Evolutionary conservation across 1,284 basidiomycete species (phyloP).

Genomic region (Ceratobasidium sp.): DNA sequence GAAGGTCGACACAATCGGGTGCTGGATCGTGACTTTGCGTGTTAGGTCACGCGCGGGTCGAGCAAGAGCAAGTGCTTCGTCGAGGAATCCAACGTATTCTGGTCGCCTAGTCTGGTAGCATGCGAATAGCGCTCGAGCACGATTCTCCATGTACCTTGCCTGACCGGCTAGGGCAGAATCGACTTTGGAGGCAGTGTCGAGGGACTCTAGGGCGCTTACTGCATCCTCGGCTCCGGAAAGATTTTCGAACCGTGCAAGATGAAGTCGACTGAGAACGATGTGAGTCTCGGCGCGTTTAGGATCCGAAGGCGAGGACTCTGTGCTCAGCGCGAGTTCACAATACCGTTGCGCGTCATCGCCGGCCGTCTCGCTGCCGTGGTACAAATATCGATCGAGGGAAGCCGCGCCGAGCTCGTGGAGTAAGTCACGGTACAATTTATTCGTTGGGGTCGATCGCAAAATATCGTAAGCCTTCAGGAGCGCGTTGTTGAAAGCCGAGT

Average conservation of each 20-base stretch:
- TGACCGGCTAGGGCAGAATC: background rate
- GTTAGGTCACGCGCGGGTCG: background rate
- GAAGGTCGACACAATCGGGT: constrained; percentile 9
- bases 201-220: background rate
- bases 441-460: background rate
- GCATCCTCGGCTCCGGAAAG: background rate
- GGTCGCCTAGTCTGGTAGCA: constrained; percentile 14
- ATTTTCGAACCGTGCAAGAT: constrained; percentile 25
- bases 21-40: background rate
- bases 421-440: constrained; percentile 5
- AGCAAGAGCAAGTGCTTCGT: constrained; percentile 6
- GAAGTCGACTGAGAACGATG: background rate
- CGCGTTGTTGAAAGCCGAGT: constrained; percentile 17
- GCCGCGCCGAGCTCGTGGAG: constrained; percentile 14
- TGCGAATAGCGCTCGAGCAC: constrained; percentile 11
- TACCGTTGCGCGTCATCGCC: constrained; percentile 2
- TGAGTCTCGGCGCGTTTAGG: constrained; percentile 1
- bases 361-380: background rate
- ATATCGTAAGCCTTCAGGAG: constrained; percentile 15
- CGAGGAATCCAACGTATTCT: background rate
- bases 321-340: constrained; percentile 1
- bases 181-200: constrained; percentile 1
- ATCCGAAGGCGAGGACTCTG: background rate
- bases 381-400: constrained; percentile 15
- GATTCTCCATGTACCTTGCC: constrained; percentile 5